A percentile compares a stretch with the other conserved stretches of the same genome.
Conservation (phyloP, 108 stramenopile genomes). For the Stephanodiscus triporus region DNA sequence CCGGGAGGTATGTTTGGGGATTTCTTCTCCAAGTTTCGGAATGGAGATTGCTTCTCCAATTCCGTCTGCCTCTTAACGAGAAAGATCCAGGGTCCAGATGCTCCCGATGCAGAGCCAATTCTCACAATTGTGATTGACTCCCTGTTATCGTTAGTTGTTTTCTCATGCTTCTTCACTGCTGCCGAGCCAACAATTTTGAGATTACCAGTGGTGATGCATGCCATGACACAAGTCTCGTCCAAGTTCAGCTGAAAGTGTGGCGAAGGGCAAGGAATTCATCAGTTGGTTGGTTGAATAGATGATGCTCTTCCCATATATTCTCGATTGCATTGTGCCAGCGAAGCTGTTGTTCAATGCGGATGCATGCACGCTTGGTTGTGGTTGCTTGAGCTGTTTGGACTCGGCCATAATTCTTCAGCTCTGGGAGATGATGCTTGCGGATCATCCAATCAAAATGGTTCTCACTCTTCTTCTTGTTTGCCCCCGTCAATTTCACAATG, state of each 20-base stretch:
- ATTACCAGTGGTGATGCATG: not conserved
- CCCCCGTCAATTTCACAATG: not conserved
- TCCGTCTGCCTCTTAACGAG: not conserved
- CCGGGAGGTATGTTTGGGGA: not conserved
- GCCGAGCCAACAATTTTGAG: not conserved
- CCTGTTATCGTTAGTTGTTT: not conserved
- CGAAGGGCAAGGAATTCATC: not conserved
- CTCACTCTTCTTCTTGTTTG: not conserved
- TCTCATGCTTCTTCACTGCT: constrained; percentile 7
- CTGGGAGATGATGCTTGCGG: not conserved
- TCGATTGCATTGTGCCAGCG: not conserved
- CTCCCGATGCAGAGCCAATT: not conserved
- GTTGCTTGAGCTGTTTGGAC: constrained; percentile 2
- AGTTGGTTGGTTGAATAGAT: not conserved
- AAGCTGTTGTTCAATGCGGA: not conserved
- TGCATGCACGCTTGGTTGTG: constrained; percentile 7
- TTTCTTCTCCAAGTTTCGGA: not conserved
- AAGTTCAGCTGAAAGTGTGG: constrained; percentile 5
- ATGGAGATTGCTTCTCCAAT: not conserved
- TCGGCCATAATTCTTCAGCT: constrained; percentile 8
- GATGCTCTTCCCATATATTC: constrained; percentile 2
- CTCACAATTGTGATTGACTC: constrained; percentile 1
- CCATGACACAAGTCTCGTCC: constrained; percentile 13
- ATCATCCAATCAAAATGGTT: constrained; percentile 12
- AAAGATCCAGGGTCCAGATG: not conserved